phyloP scores from a whole-genome alignment of 2,329 filamentous ascomycete genomes.

The Nemania serpens region DNA sequence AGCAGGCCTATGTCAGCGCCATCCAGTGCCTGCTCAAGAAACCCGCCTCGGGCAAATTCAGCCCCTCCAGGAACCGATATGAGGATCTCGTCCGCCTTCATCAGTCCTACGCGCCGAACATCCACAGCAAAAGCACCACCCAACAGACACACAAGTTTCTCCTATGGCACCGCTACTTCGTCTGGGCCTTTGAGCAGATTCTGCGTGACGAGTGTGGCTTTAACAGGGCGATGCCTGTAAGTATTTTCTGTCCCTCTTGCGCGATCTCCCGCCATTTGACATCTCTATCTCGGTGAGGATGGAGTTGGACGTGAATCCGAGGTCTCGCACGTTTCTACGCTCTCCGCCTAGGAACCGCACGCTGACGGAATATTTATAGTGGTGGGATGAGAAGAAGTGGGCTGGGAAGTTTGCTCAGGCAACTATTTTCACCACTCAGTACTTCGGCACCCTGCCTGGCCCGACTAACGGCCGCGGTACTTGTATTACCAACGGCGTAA shows the following conservation, averaged over 20 bases:
- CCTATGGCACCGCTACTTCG: constrained; percentile 43
- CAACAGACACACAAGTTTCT: constrained; percentile 42
- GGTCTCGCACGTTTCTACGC: not conserved
- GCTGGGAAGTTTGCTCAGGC: constrained; percentile 39
- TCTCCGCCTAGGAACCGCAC: not conserved
- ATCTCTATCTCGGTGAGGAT: too few species aligned
- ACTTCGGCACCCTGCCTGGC: constrained; percentile 39
- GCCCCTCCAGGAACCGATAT: constrained; percentile 38
- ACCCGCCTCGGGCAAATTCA: constrained; percentile 36
- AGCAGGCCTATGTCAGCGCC: constrained; percentile 37
- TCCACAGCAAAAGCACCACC: constrained; percentile 40
- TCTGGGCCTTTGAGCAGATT: constrained; percentile 39
- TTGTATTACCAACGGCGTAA: constrained; percentile 38
- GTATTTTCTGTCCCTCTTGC: not conserved
- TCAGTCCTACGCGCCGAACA: constrained; percentile 40
- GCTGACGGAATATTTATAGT: constrained; percentile 21
- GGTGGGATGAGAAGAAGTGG: constrained; percentile 45
- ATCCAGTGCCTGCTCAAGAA: constrained; percentile 40
- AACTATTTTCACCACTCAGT: constrained; percentile 38
- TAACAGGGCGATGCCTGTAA: constrained; percentile 37
- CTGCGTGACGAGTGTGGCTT: constrained; percentile 43
- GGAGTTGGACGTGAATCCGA: not conserved
- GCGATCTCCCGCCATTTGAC: too few species aligned
- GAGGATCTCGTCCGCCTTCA: constrained; percentile 43
- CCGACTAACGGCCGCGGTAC: constrained; percentile 35